Percentiles rank a stretch among this genome's conserved stretches.
Conservation (phyloP, 2,329 filamentous ascomycete genomes). For the Fusarium sororula region DNA sequence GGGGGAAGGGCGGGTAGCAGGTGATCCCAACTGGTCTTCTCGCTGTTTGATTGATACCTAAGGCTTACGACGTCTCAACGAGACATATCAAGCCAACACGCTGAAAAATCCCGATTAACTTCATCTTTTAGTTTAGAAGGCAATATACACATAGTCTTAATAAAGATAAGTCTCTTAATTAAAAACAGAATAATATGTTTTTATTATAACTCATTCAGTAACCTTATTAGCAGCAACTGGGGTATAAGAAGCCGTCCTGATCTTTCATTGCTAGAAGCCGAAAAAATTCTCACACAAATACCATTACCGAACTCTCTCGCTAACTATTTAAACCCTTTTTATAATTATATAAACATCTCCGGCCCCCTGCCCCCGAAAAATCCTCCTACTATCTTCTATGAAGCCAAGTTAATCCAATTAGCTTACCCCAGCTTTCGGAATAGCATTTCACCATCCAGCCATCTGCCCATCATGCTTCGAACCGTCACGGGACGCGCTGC, state of each 20-base stretch:
- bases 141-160: background rate
- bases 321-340: no score
- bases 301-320: no score
- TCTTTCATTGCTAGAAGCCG: no score
- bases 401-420: no score
- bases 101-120: background rate
- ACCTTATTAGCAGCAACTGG: background rate
- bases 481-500: conserved; percentile 41
- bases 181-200: background rate
- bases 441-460: conserved; percentile 27
- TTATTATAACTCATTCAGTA: background rate
- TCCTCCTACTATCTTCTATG: no score
- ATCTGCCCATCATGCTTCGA: conserved; percentile 41
- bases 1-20: conserved; percentile 10
- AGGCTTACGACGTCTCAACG: background rate
- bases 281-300: no score
- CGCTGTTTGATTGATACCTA: background rate
- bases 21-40: background rate
- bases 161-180: background rate
- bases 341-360: no score
- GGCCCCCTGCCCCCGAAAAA: no score
- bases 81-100: background rate
- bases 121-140: background rate
- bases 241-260: no score
- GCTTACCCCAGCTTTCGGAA: background rate